Evolutionary conservation across 441 rosid genomes (phyloP), one percentile per base, ranked within the genome.

Genomic region (Erodium texanum): DNA sequence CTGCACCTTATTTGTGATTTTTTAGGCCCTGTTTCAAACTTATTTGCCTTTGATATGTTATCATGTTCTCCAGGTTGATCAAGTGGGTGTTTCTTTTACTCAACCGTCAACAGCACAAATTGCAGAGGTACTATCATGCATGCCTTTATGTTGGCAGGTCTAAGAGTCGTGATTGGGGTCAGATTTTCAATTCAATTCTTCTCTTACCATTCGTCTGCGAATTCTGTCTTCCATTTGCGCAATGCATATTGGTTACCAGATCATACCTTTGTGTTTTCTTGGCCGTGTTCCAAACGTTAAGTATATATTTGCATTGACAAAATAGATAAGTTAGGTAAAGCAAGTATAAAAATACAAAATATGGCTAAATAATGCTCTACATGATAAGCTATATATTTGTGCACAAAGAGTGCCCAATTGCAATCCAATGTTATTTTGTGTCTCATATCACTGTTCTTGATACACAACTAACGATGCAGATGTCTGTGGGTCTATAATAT

Each of bases 1-100:
- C 58, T 16, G 58, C 12, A 50, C 58, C n/a, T 50, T 7, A 50
- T 3, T 15, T 50, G 58, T 50, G 58, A 50, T 50, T 50, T 50
- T 1, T 5, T 3, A 50, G 19, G 12, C 3, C n/a, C 19, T 50
- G n/a, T 50, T 14, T 50, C 18, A 15, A 10, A 3, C 54, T 50
- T n/a, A 5, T 50, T 15, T 10, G 3, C 19, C 58, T 50, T n/a
- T 50, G 58, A 50, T 50, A n/a, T 50, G 58, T n/a, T n/a, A 50
- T 16, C 58, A 50, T 76, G 45, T 66, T 32, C 8, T 77, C 38
- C 81, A 94, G 99, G 87, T 80, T 65, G 93, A 91, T 65, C 89
- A 89, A 67, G 74, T 18, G 32, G 78, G 73, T 71, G 70, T 82
- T 74, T 84, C 88, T 5, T 79, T 83, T 73, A 83, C 85, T 27